A percentile compares a stretch with the other conserved stretches of the same genome.
phyloP scores from a whole-genome alignment of 106 monocot species.

The Apostasia ramifera region DNA sequence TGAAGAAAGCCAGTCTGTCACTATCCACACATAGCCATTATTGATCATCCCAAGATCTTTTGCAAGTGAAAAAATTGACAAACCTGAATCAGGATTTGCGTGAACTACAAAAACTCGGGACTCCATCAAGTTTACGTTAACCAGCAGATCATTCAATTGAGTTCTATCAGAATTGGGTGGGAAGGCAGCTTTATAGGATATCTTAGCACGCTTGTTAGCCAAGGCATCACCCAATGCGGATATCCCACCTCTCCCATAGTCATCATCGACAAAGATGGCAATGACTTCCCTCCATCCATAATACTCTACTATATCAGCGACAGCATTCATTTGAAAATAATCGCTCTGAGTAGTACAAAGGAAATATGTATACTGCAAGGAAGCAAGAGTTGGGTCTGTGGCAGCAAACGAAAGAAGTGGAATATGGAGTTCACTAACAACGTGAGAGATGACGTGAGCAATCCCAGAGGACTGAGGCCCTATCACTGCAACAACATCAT shows the following conservation, averaged over 20 bases:
- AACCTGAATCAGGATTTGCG: slow-evolving; percentile 74
- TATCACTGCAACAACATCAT: slow-evolving; percentile 65
- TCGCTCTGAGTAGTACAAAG: slow-evolving; percentile 48
- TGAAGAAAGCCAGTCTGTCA: slow-evolving; percentile 75
- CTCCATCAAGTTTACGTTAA: slow-evolving; percentile 60
- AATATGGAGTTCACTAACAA: slow-evolving; percentile 56
- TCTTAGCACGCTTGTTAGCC: slow-evolving; percentile 34
- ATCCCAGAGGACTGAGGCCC: slow-evolving; percentile 81
- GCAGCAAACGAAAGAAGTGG: slow-evolving; percentile 78
- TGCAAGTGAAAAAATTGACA: slow-evolving; percentile 49
- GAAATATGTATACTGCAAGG: slow-evolving; percentile 62
- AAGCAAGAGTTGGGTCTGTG: slow-evolving; percentile 59
- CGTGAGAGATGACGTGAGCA: slow-evolving; percentile 62
- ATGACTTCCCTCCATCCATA: slow-evolving; percentile 66
- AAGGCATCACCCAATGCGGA: slow-evolving; percentile 48
- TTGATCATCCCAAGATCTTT: slow-evolving; percentile 42
- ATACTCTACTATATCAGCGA: slow-evolving; percentile 44
- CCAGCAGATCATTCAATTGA: slow-evolving; percentile 35
- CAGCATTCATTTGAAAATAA: slow-evolving; percentile 69
- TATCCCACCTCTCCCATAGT: slow-evolving; percentile 64
- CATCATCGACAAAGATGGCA: slow-evolving; percentile 68
- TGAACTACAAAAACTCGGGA: slow-evolving; percentile 73
- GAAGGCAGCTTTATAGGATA: slow-evolving; percentile 68
- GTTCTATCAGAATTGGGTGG: slow-evolving; percentile 24
- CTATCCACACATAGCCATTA: slow-evolving; percentile 77